A percentile compares a stretch with the other conserved stretches of the same genome.
Evolutionary conservation across 768 basidiomycete species (phyloP).

Genomic region (Gymnopilus dilepis): DNA sequence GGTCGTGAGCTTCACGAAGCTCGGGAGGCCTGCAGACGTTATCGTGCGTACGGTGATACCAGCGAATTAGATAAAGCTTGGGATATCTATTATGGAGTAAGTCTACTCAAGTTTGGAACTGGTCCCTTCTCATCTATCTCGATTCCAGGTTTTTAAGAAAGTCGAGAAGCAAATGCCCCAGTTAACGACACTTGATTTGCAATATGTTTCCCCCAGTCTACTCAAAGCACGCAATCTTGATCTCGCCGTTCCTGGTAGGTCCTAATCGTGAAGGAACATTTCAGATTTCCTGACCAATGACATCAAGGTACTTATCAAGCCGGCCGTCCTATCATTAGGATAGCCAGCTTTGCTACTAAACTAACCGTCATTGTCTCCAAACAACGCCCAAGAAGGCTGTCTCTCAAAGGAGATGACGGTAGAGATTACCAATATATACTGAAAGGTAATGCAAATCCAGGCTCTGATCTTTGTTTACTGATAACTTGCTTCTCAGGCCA

Average conservation of each 20-base stretch:
- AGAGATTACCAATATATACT: slow-evolving; percentile 90
- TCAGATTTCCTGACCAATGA: background rate
- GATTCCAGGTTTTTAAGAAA: slow-evolving; percentile 94
- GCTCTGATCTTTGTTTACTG: background rate
- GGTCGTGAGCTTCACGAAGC: slow-evolving; percentile 93
- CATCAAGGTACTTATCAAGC: slow-evolving; percentile 86
- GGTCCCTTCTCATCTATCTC: background rate
- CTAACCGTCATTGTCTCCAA: slow-evolving; percentile 95
- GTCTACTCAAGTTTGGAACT: slow-evolving; percentile 25
- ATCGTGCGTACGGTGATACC: slow-evolving; percentile 83
- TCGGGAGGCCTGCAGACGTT: slow-evolving; percentile 87
- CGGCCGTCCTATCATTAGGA: slow-evolving; percentile 82
- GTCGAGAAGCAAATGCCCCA: slow-evolving; percentile 93
- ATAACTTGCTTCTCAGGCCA: slow-evolving; percentile 64
- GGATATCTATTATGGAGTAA: slow-evolving; percentile 96
- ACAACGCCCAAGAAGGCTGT: slow-evolving; percentile 90
- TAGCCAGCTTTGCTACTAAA: slow-evolving; percentile 85
- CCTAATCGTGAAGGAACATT: background rate
- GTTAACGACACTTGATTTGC: slow-evolving; percentile 88
- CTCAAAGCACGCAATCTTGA: slow-evolving; percentile 89
- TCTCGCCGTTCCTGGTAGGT: slow-evolving; percentile 89
- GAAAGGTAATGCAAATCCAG: slow-evolving; percentile 64
- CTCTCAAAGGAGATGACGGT: slow-evolving; percentile 88
- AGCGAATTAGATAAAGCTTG: slow-evolving; percentile 95
- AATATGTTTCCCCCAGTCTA: slow-evolving; percentile 95